Evolutionary conservation across 495 filamentous ascomycete genomes (phyloP).

Genomic region (Penicillium pancosmium): DNA sequence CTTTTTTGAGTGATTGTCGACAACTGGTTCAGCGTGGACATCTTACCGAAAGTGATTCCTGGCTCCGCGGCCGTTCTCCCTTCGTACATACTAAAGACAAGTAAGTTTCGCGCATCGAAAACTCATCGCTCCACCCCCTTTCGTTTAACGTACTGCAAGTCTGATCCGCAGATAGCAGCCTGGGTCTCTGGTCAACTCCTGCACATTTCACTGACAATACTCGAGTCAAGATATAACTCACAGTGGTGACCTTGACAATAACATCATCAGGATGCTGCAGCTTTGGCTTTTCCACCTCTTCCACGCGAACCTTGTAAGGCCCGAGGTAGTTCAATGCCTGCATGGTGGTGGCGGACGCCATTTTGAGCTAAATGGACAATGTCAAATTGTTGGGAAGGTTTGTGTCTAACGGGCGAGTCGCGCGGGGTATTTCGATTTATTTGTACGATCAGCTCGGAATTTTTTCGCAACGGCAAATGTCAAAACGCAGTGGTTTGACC

Average conservation of each 20-base stretch:
- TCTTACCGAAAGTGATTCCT: constrained; percentile 54
- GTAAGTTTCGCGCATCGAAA: constrained; percentile 14
- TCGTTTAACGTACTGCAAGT: constrained; percentile 34
- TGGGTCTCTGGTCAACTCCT: constrained; percentile 11
- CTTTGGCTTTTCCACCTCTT: constrained; percentile 51
- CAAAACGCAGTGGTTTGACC: too few relatives aligned
- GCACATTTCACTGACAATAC: background rate
- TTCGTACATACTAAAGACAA: constrained; percentile 50
- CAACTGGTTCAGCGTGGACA: background rate
- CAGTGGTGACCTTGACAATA: constrained; percentile 60
- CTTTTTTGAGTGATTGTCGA: constrained; percentile 2
- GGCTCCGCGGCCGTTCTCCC: constrained; percentile 53
- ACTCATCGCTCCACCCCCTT: background rate
- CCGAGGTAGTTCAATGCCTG: constrained; percentile 59
- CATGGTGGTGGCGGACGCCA: constrained; percentile 40
- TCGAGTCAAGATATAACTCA: constrained; percentile 29
- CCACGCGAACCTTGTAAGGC: constrained; percentile 53
- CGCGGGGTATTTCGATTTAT: constrained; percentile 2
- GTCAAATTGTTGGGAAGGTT: background rate
- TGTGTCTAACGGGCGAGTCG: background rate
- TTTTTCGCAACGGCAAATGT: too few relatives aligned
- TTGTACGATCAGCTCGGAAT: background rate
- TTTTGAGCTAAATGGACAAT: constrained; percentile 7
- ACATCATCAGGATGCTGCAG: constrained; percentile 57
- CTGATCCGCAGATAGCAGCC: constrained; percentile 56